Base-by-base conservation (phyloP, 2,329 filamentous ascomycete species). In the Paecilomyces formosus region DNA sequence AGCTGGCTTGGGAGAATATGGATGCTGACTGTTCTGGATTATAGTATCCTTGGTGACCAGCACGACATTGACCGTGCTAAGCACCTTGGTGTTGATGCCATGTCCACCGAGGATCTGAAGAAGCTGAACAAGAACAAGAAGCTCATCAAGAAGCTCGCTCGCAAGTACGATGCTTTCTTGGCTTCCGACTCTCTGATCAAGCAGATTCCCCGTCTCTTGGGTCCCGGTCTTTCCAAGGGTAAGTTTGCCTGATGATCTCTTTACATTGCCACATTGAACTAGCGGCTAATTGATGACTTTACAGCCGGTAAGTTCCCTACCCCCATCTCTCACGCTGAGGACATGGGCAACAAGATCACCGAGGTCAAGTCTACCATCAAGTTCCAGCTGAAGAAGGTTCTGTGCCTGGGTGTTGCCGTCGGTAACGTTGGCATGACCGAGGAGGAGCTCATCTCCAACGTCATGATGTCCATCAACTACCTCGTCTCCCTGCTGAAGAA, bases 71-170 rank as follows among this genome's bases (percentile, higher is more conserved):
- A 99, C 80, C 92, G 94, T 86, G 93, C 94, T 77, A 99, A 99
- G 88, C 94, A 99, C 86, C 90, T 92, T 76, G 93, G 92, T 79
- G 87, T 97, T 71, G 94, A 99, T 78, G 92, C 93, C 83, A 97
- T 97, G 94, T 96, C 90, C 75, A 82, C 90, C 68, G 94, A 99
- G 75, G 94, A 99, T 82, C 83, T 99, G 83, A 99, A 99, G 90
- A 99, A 99, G 89, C 91, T 99, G 71, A 99, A 99, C 89, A 99
- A 99, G 91, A 99, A 99, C 91, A 97, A 99, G 90, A 99, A 99
- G 89, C 88, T 97, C 76, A 97, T 99, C 88, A 99, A 99, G 92
- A 99, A 99, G 89, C 90, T 99, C 69, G 94, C 94, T 66, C 92
- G 92, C 88, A 99, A 99, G 86, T 97, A 99, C 88, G 94, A 99